Evolutionary conservation across 1,284 basidiomycete species (phyloP), one percentile per base, ranked within the genome.

Genomic region (Tilletia setariae): DNA sequence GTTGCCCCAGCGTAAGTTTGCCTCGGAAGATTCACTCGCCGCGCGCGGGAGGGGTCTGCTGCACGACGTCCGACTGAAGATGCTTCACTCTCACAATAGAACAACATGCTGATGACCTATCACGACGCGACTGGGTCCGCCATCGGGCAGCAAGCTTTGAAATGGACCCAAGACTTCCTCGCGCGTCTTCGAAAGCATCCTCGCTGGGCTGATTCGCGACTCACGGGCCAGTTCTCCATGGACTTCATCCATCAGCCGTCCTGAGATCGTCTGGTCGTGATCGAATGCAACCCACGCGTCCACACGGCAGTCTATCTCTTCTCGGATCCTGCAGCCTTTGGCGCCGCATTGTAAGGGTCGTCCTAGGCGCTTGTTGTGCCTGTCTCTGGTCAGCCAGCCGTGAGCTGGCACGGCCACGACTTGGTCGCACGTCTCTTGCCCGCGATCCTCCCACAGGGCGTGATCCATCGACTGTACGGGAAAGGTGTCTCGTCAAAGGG

Each of bases 41-140:
- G n/a, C n/a, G n/a, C n/a, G n/a, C n/a, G n/a, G n/a, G n/a, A n/a
- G n/a, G n/a, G n/a, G n/a, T n/a, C n/a, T n/a, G n/a, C n/a, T n/a
- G n/a, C n/a, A n/a, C n/a, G 4, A 40, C 35, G 35, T 11, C 4
- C n/a, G n/a, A n/a, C n/a, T n/a, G n/a, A n/a, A n/a, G n/a, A n/a
- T n/a, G n/a, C n/a, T n/a, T n/a, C n/a, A n/a, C n/a, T n/a, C n/a
- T n/a, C n/a, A n/a, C n/a, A n/a, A n/a, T 51, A 71, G 70, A 84
- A 84, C 74, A 84, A 85, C 73, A 84, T 85, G 84, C 76, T 85
- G 61, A 84, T 84, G 84, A 84, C 83, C 0, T 85, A 85, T 70
- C 80, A 82, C 64, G 77, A 83, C 65, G 78, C 76, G 4, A 82
- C 82, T 6, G 69, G 74, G 30, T 71, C 76, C 8, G 65, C 70